A percentile compares a stretch with the other conserved stretches of the same genome.
These are phyloP conservation scores for Phyllosticta citribraziliensis DNA, from an alignment of 2,329 filamentous ascomycete species.

Conservation along the genomic window DNA sequence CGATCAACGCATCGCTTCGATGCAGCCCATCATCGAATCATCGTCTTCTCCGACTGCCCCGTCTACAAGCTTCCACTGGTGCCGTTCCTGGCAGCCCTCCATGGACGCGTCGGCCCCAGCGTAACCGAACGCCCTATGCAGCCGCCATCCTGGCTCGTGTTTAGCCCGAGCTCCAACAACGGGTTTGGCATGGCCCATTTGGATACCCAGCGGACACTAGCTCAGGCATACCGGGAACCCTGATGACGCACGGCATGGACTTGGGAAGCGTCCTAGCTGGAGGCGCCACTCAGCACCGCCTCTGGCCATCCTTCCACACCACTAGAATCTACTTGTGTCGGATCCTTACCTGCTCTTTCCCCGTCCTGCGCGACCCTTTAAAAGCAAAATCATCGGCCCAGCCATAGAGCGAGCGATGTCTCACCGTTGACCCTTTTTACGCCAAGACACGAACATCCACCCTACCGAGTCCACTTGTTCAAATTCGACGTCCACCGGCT, in stretches of 20 bases:
- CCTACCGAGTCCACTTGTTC: not conserved
- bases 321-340: not conserved
- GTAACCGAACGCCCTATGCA: not conserved
- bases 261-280: not conserved
- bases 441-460: not conserved
- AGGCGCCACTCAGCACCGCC: not conserved
- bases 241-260: not conserved
- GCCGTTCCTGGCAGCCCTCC: not conserved
- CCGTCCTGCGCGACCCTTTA: not conserved
- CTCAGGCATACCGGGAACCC: not conserved
- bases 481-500: not conserved
- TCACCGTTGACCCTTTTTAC: not conserved
- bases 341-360: not conserved
- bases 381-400: not conserved
- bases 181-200: not conserved
- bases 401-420: not conserved
- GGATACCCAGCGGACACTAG: not conserved
- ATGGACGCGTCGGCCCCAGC: not conserved
- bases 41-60: not conserved
- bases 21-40: not conserved
- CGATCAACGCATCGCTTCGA: not conserved
- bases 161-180: not conserved
- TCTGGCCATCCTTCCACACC: not conserved
- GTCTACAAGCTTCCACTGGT: not conserved
- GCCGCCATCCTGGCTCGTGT: not conserved